Conservation (phyloP, 768 basidiomycete genomes). For the Tricholoma flavovirens region DNA sequence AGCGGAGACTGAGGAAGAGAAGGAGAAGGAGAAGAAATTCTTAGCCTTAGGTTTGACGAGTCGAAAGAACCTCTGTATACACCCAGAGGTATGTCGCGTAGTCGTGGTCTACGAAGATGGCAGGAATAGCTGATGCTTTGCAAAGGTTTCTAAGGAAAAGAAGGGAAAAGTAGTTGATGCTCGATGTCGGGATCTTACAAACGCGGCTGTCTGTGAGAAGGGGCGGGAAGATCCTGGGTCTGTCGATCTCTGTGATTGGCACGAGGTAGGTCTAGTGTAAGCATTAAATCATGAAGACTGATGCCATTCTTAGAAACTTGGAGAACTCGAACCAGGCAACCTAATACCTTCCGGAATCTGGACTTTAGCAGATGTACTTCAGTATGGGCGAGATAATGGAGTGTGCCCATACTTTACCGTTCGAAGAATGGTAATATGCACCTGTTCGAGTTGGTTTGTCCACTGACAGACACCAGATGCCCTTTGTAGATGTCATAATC, state of each 20-base stretch:
- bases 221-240: constrained; percentile 84
- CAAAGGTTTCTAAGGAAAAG: constrained; percentile 92
- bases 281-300: constrained; percentile 2
- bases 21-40: constrained; percentile 74
- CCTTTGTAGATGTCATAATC: constrained; percentile 93
- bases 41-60: constrained; percentile 91
- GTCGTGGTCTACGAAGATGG: not conserved
- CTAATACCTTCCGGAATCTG: constrained; percentile 84
- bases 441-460: not conserved
- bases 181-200: constrained; percentile 92
- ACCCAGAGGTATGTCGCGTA: constrained; percentile 70
- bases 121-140: not conserved
- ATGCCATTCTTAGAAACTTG: constrained; percentile 58
- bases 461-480: constrained; percentile 55
- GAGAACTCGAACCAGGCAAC: constrained; percentile 73
- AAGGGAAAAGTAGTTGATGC: constrained; percentile 98
- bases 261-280: constrained; percentile 61
- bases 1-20: constrained; percentile 70
- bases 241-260: constrained; percentile 88
- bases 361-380: constrained; percentile 89
- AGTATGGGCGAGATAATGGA: constrained; percentile 79
- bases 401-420: constrained; percentile 96
- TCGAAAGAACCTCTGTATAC: constrained; percentile 93
- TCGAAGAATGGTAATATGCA: constrained; percentile 74
- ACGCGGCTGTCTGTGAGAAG: constrained; percentile 74